phyloP scores from a whole-genome alignment of 257 asterid species.

The Plantago ovata region DNA sequence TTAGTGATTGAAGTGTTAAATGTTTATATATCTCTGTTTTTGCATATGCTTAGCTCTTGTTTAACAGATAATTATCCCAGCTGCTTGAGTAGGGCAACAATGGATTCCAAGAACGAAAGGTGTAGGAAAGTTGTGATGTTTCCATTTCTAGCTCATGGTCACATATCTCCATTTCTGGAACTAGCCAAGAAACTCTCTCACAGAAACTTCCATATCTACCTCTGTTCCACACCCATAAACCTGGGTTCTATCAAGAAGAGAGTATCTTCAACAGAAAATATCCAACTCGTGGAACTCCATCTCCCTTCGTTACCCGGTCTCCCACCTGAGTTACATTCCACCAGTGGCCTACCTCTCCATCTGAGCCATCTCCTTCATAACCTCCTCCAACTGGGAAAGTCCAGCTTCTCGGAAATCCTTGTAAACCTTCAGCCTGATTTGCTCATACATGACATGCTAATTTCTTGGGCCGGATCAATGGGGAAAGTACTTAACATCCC shows the following conservation, averaged over 20 bases:
- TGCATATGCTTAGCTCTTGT: too few species aligned
- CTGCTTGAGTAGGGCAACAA: background rate
- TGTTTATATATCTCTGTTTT: too few species aligned
- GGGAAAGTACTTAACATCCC: constrained; percentile 26
- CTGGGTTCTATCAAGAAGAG: constrained; percentile 32
- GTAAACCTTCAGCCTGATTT: constrained; percentile 32
- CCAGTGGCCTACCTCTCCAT: constrained; percentile 51
- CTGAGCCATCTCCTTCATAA: constrained; percentile 34
- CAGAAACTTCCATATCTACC: constrained; percentile 21
- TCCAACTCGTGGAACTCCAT: constrained; percentile 36
- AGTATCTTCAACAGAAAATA: constrained; percentile 18
- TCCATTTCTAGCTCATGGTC: constrained; percentile 60
- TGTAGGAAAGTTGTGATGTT: constrained; percentile 33
- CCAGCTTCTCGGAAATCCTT: constrained; percentile 24
- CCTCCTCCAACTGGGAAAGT: constrained; percentile 31
- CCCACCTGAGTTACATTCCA: constrained; percentile 45
- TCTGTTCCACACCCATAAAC: constrained; percentile 44
- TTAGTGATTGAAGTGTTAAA: too few species aligned
- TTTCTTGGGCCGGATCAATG: constrained; percentile 31
- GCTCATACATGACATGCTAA: constrained; percentile 31
- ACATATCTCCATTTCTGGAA: constrained; percentile 46
- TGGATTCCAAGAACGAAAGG: background rate
- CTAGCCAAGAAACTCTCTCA: constrained; percentile 40
- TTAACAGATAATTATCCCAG: too few species aligned
- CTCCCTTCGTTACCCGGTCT: constrained; percentile 33